Base-by-base conservation (phyloP, 2,329 filamentous ascomycete species). In the Ambrosiella beaveri region DNA sequence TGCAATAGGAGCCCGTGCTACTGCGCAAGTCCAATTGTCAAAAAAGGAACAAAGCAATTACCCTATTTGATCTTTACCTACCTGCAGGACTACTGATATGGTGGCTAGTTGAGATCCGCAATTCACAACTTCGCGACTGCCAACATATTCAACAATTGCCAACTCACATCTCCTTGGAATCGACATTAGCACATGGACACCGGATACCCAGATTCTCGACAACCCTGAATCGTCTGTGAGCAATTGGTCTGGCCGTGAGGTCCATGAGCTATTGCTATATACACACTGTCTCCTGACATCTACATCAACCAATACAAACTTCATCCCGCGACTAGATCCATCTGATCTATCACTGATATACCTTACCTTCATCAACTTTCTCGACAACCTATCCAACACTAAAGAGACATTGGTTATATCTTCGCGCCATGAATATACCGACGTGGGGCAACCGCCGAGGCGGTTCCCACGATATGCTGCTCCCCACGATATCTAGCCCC, bases 401-500 rank as follows among this genome's bases (percentile, higher is more conserved):
- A 6, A n/a, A 19, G 7, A 51, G 5, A n/a, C 8, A 36, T 44
- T 54, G 52, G 52, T 19, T n/a, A 38, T 44, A 8, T 5, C 19
- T 41, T 17, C 45, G 37, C 45, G 56, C 54, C 57, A 61, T 61
- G 54, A 60, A 38, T 54, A 57, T 60, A 54, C 56, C 59, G 37
- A 50, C 56, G 19, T 60, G 59, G 59, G 59, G 55, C 38, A 49
- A 52, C 47, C 59, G 59, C 27, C 56, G 44, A 41, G 45, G 45
- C 45, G 55, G 59, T 45, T 44, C 50, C 44, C 54, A 57, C 36
- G 59, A 60, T 27, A 57, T 57, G 55, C 56, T 60, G 45, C 44
- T 60, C 19, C 60, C 62, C 13, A 56, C 60, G 13, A 57, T 61
- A 39, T 56, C 57, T 7, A 61, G 54, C 47, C 54, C 58, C 54